Evolutionary conservation across 2,329 filamentous ascomycete species (phyloP), one percentile per base, ranked within the genome.

Genomic region (Hortaea sp.): DNA sequence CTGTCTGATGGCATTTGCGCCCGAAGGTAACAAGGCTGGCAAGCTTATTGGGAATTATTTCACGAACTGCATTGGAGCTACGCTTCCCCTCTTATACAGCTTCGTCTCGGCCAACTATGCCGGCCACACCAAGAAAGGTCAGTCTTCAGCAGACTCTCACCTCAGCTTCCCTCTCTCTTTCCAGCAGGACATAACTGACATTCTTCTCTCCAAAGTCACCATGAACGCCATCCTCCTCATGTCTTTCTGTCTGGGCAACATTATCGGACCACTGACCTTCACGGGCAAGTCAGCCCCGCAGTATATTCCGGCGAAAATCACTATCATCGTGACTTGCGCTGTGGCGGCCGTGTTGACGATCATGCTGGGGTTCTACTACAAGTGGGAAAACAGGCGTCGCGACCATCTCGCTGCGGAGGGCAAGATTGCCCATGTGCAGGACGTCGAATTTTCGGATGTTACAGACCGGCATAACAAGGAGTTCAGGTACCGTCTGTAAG

Each of bases 101-200:
- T 68, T 66, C 57, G 53, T 62, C 2, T 56, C 59, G 2, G 60
- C 60, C 2, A 67, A 88, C 56, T 71, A 84, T 13, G 84, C 79
- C 27, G 84, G 84, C 0, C 81, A 85, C 54, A 87, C 83, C 1
- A 88, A 88, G 67, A 61, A 62, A 46, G 54, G 53, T 47, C 69
- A 31, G 68, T n/a, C 32, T n/a, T 35, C 32, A 20, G 20, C 11
- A 28, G 3, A 20, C 28, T 5, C 63, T 9, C 32, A 9, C 32
- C 32, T 35, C 32, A 9, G 9, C 44, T 58, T 57, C 43, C 13
- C 42, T 11, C 32, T 13, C 7, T n/a, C 34, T 35, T 40, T 40
- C 38, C 11, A 27, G 13, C 9, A 11, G 3, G 29, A 20, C 4
- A 20, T 20, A 20, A 40, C 43, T 45, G 20, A 45, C 43, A 29